Percentiles rank a stretch among this genome's conserved stretches.
phyloP scores from a whole-genome alignment of 2,329 filamentous ascomycete species.

The Colletotrichum destructivum region DNA sequence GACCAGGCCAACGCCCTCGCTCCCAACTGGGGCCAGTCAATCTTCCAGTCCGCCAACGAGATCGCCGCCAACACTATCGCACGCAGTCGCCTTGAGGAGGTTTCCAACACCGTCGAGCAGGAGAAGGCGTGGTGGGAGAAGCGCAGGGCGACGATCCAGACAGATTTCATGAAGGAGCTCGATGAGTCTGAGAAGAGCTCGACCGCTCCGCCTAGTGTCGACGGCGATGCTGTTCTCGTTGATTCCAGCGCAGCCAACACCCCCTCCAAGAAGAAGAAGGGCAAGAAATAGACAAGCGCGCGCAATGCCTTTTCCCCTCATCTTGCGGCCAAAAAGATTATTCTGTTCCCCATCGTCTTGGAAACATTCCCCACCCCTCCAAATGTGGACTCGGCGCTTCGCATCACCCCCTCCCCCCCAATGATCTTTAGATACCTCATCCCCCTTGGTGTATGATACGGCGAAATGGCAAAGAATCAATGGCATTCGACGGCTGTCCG shows the following conservation, averaged over 20 bases:
- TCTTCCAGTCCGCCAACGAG: conserved; percentile 98
- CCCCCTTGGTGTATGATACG: conserved; percentile 19
- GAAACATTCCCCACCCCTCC: not conserved
- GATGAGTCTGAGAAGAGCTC: conserved; percentile 72
- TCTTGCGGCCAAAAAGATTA: conserved; percentile 1
- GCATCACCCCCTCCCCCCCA: not conserved
- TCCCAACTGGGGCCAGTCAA: conserved; percentile 91
- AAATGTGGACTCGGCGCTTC: not conserved
- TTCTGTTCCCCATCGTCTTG: not conserved
- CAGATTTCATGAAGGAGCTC: conserved; percentile 88
- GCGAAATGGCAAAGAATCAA: conserved; percentile 25
- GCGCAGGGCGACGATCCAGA: conserved; percentile 80
- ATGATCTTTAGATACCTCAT: conserved; percentile 38
- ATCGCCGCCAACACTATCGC: conserved; percentile 88
- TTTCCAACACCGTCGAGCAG: conserved; percentile 77
- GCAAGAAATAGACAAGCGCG: conserved; percentile 67
- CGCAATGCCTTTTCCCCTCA: not conserved
- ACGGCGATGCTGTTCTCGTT: conserved; percentile 85
- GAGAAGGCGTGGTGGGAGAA: conserved; percentile 97
- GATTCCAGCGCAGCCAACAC: conserved; percentile 65
- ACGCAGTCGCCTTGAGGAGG: conserved; percentile 81
- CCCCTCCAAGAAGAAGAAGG: conserved; percentile 75
- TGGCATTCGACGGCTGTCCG: conserved; percentile 31
- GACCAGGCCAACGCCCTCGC: conserved; percentile 88
- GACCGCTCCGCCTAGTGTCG: conserved; percentile 69